Base-by-base conservation (phyloP, 169 alveolate genomes). In the Theileria luwenshuni region DNA sequence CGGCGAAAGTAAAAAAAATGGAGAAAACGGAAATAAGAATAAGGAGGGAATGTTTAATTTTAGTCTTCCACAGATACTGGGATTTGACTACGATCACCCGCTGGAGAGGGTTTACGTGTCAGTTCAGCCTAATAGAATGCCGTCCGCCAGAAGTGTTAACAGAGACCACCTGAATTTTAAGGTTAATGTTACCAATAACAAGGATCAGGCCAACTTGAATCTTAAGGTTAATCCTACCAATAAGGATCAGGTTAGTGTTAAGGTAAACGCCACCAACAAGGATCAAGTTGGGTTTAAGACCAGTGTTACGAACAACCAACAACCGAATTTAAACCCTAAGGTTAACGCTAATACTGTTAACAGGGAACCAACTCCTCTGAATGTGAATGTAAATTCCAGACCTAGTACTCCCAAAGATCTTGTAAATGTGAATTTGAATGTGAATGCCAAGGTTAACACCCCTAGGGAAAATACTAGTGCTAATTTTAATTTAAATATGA, bases 21-120 rank as follows among this genome's bases (percentile, higher is more conserved):
- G 0, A 21, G 38, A 6, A 38, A 13, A 15, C 38, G 32, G 23
- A 27, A 21, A 15, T 56, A 56, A 56, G 38, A 17, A 38, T 6
- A 56, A 56, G 38, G 70, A 74, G 51, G 41, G 43, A 32, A 48
- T 73, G 7, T 74, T 71, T 43, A 56, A 60, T 6, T 41, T 30
- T 1, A 33, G 41, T 25, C 62, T 64, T 74, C 89, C 87, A 23
- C 70, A 43, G 49, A 69, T 70, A 67, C 72, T 23, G 65, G 86
- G 87, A 10, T 84, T 69, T 38, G 63, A 45, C 74, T 76, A 61
- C 68, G 85, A 68, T 69, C 23, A 60, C 72, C 91, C 73, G 54
- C 70, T 25, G 69, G 87, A 81, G 77, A 84, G 84, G 61, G 69
- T 54, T 43, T 67, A 62, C 76, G 54, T 71, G 51, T 76, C 77